Base-by-base conservation (phyloP, 2,329 filamentous ascomycete species). In the Fonsecaea multimorphosa region DNA sequence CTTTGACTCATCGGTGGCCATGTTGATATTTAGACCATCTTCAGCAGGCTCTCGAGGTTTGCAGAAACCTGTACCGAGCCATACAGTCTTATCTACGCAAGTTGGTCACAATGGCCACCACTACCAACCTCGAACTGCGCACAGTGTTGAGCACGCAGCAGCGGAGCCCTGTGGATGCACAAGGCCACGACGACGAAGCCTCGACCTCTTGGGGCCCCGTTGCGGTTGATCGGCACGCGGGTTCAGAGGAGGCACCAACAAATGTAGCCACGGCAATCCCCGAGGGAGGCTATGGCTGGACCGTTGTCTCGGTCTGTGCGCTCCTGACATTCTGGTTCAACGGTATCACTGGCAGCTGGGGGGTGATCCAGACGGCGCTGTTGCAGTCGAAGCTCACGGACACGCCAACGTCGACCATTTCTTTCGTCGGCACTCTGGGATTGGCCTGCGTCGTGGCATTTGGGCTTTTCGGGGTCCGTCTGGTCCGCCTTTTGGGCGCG, bases 311-410 rank as follows among this genome's bases (percentile, higher is more conserved):
- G 2, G 79, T 78, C 34, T 85, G 83, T 69, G 80, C 82, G 1
- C 72, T 85, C 1, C 71, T 87, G 11, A 80, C 82, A 1, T 88
- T 85, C 78, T 86, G 84, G 85, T 80, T 83, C 58, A 81, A 84
- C 56, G 86, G 86, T 58, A 84, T 81, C 0, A 80, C 80, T 7
- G 87, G 86, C 71, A 81, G 80, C 68, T 89, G 86, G 86, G 87
- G 86, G 27, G 81, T 89, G 0, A 76, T 88, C 54, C 87, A 89
- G 74, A 79, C 80, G 3, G 85, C 82, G 0, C 79, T 89, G 0
- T 51, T 70, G 24, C 81, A 87, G 2, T 75, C 82, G 36, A 75
- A 81, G 9, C 73, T 74, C 27, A 12, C 32, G 12, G 77, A 78
- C 0, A 75, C 87, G 0, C 79, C 80, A 0, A 78, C 85, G 0